phyloP scores from a whole-genome alignment of 495 filamentous ascomycete species.

The Margaritispora aquatica region DNA sequence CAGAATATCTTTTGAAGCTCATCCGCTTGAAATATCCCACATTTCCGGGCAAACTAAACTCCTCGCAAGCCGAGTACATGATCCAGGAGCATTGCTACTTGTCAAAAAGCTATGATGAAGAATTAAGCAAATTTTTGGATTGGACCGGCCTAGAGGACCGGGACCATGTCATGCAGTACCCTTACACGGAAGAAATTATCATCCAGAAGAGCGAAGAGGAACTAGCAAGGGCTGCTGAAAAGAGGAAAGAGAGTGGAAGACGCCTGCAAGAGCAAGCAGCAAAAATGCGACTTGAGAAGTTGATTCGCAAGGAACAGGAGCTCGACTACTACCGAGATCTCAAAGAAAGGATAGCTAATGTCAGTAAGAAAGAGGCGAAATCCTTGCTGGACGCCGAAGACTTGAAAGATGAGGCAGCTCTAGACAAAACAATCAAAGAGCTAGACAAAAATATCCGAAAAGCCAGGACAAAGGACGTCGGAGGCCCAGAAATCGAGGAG shows the following conservation, averaged over 20 bases:
- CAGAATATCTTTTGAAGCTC: constrained; percentile 86
- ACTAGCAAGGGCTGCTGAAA: constrained; percentile 77
- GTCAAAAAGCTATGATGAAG: constrained; percentile 71
- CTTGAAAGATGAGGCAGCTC: constrained; percentile 76
- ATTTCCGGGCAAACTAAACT: constrained; percentile 77
- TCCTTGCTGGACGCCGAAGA: constrained; percentile 84
- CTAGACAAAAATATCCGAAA: constrained; percentile 83
- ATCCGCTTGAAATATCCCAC: constrained; percentile 88
- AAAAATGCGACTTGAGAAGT: constrained; percentile 89
- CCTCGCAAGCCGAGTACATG: constrained; percentile 79
- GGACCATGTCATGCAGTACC: constrained; percentile 84
- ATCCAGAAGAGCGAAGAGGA: constrained; percentile 91
- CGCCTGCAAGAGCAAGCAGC: constrained; percentile 93
- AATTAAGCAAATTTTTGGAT: constrained; percentile 68
- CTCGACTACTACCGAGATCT: constrained; percentile 88
- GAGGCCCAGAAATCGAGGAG: constrained; percentile 72
- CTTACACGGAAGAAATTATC: constrained; percentile 84
- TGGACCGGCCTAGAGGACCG: constrained; percentile 86
- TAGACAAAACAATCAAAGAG: constrained; percentile 77
- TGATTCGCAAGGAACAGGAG: constrained; percentile 93
- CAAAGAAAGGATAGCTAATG: constrained; percentile 53
- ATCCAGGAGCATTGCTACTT: constrained; percentile 88
- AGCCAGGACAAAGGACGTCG: constrained; percentile 86
- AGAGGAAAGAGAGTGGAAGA: constrained; percentile 86
- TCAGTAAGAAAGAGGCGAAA: constrained; percentile 81